Evolutionary conservation across 2,329 filamentous ascomycete genomes (phyloP).

Genomic region (Fusarium secorum): DNA sequence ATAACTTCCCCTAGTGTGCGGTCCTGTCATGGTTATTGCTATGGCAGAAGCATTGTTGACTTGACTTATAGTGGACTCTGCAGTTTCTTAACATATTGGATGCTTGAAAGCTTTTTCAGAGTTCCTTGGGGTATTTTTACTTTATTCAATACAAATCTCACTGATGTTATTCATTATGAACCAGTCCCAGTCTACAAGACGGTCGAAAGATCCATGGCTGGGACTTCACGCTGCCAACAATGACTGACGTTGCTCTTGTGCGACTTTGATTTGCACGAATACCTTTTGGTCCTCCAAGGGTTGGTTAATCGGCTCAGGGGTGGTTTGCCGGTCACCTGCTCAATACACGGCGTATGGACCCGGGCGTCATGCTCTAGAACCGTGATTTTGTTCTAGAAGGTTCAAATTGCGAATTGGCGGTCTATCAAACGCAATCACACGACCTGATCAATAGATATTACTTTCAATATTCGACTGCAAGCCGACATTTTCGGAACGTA

Average conservation of each 20-base stretch:
- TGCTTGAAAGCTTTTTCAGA: not conserved
- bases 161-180: not conserved
- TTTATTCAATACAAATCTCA: not conserved
- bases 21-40: not conserved
- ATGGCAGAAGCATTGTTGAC: conserved; percentile 14
- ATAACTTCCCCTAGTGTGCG: conserved; percentile 4
- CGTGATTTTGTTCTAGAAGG: conserved; percentile 28
- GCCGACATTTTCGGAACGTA: not conserved
- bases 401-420: conserved; percentile 21
- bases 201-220: not conserved
- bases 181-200: not conserved
- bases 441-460: not conserved
- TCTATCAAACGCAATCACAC: conserved; percentile 15
- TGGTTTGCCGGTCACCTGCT: conserved; percentile 15
- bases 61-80: conserved; percentile 1
- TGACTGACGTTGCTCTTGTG: not conserved
- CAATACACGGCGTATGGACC: not conserved
- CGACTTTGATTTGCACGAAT: not conserved
- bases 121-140: conserved; percentile 11
- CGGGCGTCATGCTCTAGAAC: conserved; percentile 20
- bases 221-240: not conserved
- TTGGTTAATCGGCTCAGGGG: not conserved
- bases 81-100: conserved; percentile 6
- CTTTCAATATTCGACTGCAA: not conserved
- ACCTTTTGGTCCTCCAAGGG: conserved; percentile 2